phyloP scores from a whole-genome alignment of 257 asterid species.

The Forsythia suspensa region DNA sequence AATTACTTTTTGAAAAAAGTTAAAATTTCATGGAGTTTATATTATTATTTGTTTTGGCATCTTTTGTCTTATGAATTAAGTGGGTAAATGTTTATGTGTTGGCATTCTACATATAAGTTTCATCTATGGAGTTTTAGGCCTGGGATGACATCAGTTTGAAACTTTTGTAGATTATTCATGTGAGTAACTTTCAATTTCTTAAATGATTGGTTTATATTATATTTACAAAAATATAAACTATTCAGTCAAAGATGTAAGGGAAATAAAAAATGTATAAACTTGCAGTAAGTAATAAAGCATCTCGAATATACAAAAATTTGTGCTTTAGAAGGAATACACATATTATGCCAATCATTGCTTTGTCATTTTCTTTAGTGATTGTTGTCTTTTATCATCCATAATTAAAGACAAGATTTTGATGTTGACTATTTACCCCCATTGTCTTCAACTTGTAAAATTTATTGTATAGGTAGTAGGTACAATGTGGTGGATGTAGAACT shows the following conservation, averaged over 20 bases:
- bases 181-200: slow-evolving; percentile 34
- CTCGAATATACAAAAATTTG: neutral
- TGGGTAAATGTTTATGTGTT: slow-evolving; percentile 41
- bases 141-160: slow-evolving; percentile 85
- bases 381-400: neutral
- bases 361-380: neutral
- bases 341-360: neutral
- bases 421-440: neutral
- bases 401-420: slow-evolving; percentile 3
- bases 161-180: slow-evolving; percentile 91
- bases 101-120: slow-evolving; percentile 85
- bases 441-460: neutral
- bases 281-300: neutral
- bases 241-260: neutral
- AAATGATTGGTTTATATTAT: slow-evolving; percentile 5
- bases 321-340: neutral
- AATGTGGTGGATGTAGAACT: too few relatives aligned
- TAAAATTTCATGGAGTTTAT: neutral
- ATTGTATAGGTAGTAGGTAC: too few relatives aligned
- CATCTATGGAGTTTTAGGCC: slow-evolving; percentile 90
- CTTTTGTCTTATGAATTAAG: slow-evolving; percentile 15
- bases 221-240: neutral
- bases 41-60: neutral
- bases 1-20: neutral
- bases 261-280: neutral